phyloP scores from a whole-genome alignment of 352 stramenopile genomes.

The Thalassiosira hispida region DNA sequence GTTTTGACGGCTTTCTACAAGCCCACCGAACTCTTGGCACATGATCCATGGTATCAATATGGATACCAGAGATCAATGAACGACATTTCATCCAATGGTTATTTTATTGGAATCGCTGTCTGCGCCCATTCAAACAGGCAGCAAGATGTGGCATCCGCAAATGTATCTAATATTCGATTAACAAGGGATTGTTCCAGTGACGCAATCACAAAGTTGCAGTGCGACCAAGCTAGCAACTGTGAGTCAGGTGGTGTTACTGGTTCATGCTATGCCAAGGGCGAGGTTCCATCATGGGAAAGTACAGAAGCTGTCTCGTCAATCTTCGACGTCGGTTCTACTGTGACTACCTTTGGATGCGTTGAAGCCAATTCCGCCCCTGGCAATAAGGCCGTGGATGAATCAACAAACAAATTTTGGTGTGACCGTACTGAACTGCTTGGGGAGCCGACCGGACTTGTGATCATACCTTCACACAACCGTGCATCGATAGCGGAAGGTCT shows the following conservation, averaged over 20 bases:
- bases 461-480: slow-evolving; percentile 32
- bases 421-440: background rate
- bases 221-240: slow-evolving; percentile 53
- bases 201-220: slow-evolving; percentile 41
- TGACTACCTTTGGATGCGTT: slow-evolving; percentile 41
- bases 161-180: slow-evolving; percentile 45
- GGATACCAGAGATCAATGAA: too few species aligned
- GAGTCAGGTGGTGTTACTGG: slow-evolving; percentile 30
- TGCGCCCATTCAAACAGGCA: background rate
- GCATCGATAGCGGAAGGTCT: slow-evolving; percentile 32
- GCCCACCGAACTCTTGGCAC: background rate
- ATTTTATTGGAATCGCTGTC: too few species aligned
- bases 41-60: too few species aligned
- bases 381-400: slow-evolving; percentile 22
- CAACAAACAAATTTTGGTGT: slow-evolving; percentile 28
- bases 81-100: too few species aligned
- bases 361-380: background rate
- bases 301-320: slow-evolving; percentile 19
- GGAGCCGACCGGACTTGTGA: slow-evolving; percentile 26
- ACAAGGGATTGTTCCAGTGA: slow-evolving; percentile 24
- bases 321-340: slow-evolving; percentile 37
- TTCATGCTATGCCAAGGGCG: slow-evolving; percentile 42
- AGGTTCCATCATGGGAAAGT: slow-evolving; percentile 42
- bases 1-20: too few species aligned
- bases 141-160: slow-evolving; percentile 14